Evolutionary conservation across 371 early-diverging fungal species (phyloP).

Genomic region (Mucor sp.): DNA sequence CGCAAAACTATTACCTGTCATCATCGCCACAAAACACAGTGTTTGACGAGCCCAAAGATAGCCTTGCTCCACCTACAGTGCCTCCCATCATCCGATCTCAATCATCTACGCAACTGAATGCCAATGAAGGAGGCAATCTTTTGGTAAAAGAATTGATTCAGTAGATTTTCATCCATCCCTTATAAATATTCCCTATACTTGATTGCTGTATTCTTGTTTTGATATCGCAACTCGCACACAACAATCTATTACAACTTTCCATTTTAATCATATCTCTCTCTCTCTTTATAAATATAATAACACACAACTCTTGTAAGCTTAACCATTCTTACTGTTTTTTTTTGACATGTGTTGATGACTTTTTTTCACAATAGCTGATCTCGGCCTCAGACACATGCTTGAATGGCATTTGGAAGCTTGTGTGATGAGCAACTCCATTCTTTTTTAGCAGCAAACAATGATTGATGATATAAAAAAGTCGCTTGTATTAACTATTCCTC

Average conservation of each 20-base stretch:
- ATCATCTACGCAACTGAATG: constrained; percentile 17
- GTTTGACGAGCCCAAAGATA: not conserved
- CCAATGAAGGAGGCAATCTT: not conserved
- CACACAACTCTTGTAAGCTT: not conserved
- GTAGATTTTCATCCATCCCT: not conserved
- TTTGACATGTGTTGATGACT: no score
- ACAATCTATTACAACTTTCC: not conserved
- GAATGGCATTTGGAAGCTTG: no score
- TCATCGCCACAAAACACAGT: constrained; percentile 19
- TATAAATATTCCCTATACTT: constrained; percentile 1
- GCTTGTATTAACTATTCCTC: no score
- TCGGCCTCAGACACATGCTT: no score
- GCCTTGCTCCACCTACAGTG: constrained; percentile 9
- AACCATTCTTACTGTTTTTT: not conserved
- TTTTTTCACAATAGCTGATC: no score
- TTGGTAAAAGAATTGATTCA: constrained; percentile 6
- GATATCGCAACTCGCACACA: not conserved
- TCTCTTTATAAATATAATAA: not conserved
- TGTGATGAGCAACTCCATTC: no score
- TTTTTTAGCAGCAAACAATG: no score
- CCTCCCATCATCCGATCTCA: constrained; percentile 21
- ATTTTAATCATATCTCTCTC: not conserved
- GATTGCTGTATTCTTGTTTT: not conserved
- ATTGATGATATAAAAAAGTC: no score
- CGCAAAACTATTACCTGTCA: constrained; percentile 10